Base-by-base conservation (phyloP, 768 basidiomycete genomes). In the Boletus reticulatus region DNA sequence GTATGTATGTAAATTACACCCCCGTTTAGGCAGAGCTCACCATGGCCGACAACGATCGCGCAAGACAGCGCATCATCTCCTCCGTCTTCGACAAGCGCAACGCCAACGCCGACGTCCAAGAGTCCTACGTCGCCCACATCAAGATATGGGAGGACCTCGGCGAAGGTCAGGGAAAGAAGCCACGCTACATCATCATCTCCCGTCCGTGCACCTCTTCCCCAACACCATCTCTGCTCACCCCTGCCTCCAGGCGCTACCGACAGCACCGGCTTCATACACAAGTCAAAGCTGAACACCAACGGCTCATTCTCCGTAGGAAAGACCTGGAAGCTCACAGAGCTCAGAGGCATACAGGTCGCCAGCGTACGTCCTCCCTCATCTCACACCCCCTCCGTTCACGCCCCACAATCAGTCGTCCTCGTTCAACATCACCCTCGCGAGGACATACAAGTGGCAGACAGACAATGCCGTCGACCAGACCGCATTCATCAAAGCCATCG, bases 221-320 rank as follows among this genome's bases (percentile, higher is more conserved):
- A 38, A 6, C 13, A 2, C 39, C 49, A 3, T 14, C 16, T n/a
- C n/a, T 8, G 0, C 11, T 39, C 12, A 5, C 4, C 12, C 19
- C 47, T 43, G 2, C 48, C 43, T 4, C 43, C 45, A 89, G 88
- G 85, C 75, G 76, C 85, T 4, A 75, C 69, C 56, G 81, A 81
- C 60, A 84, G 85, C 24, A 73, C 77, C 45, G 87, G 87, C 1
- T 84, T 86, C 69, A 82, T 99, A 19, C 95, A 99, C 81, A 99
- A 99, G 74, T 94, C 95, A 2, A 98, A 98, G 75, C 76, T 92
- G 60, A 98, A 99, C 69, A 86, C 88, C 42, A 98, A 98, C 67
- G 88, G 91, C 34, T 83, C 92, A 0, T 98, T 96, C 73, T 97
- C 94, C 9, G 92, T 98, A 46, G 97, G 97, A 7, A 99, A 99